Percentiles rank a stretch among this genome's conserved stretches.
phyloP scores from a whole-genome alignment of 306 rosid genomes.

The Cyclanthera cordifolia region DNA sequence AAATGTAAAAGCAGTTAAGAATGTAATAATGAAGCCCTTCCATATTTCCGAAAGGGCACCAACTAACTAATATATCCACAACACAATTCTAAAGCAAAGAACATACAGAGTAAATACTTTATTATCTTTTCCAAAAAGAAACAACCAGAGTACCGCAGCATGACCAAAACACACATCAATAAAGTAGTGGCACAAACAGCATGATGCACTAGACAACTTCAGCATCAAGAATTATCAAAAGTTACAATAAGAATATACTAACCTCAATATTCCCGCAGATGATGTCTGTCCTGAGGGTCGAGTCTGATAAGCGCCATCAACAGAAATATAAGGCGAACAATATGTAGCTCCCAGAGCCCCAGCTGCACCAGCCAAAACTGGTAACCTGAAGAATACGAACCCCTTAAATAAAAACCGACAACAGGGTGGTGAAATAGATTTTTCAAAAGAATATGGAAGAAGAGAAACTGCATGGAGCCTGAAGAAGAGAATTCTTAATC shows the following conservation, averaged over 20 bases:
- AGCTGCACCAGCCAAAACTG: constrained; percentile 88
- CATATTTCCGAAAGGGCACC: neutral
- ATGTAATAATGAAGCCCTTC: neutral
- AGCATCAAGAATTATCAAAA: neutral
- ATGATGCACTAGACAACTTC: neutral
- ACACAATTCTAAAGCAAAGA: neutral
- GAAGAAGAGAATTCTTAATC: neutral
- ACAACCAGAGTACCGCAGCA: neutral
- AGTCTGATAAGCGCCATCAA: constrained; percentile 66
- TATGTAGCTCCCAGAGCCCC: constrained; percentile 80
- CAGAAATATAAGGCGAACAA: constrained; percentile 72
- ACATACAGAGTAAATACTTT: neutral
- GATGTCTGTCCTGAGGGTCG: constrained; percentile 72
- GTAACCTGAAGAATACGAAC: constrained; percentile 41
- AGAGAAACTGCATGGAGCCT: neutral
- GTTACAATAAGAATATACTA: constrained; percentile 10
- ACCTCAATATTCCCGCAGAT: constrained; percentile 46
- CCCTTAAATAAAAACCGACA: neutral
- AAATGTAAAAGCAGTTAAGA: neutral
- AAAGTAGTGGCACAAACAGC: neutral
- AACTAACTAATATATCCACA: neutral
- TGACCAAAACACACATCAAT: neutral
- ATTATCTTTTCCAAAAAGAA: neutral
- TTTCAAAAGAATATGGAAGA: neutral
- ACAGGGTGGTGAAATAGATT: neutral